phyloP scores from a whole-genome alignment of 129 eudicot species.

The Centaurea solstitialis region DNA sequence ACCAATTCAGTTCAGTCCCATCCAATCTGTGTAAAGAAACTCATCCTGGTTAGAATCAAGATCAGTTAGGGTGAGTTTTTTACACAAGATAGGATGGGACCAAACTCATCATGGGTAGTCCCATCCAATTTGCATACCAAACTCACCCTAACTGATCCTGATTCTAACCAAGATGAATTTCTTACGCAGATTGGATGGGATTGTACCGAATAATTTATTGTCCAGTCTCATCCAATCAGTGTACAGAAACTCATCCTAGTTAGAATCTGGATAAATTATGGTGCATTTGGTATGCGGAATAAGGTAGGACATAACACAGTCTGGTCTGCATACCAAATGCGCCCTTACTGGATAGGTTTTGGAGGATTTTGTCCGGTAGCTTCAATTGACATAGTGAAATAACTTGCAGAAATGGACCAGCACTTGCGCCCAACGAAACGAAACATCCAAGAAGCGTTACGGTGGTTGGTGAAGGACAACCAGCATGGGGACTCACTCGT shows the following conservation, averaged over 20 bases:
- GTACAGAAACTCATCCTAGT: too few relatives aligned
- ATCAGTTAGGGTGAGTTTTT: not conserved
- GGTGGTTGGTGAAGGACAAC: constrained; percentile 64
- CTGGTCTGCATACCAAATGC: not conserved
- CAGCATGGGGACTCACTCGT: constrained; percentile 71
- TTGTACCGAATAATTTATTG: too few relatives aligned
- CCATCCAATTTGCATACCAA: not conserved
- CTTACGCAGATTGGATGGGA: too few relatives aligned
- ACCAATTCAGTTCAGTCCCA: too few relatives aligned
- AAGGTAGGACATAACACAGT: not conserved
- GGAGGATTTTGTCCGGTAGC: not conserved
- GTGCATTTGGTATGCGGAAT: not conserved
- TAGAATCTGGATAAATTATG: not conserved
- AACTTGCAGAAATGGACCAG: constrained; percentile 49
- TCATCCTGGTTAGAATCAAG: not conserved
- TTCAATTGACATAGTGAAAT: not conserved
- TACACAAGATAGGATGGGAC: not conserved
- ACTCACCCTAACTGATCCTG: not conserved
- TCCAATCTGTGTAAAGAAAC: too few relatives aligned
- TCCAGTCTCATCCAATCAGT: too few relatives aligned
- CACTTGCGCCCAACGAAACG: constrained; percentile 58
- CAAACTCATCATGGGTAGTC: not conserved
- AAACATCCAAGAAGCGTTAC: constrained; percentile 65
- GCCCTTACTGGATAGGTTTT: not conserved
- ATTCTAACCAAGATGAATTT: too few relatives aligned